Base-by-base conservation (phyloP, 116 monocot genomes). In the Papilionanthe hybrid region DNA sequence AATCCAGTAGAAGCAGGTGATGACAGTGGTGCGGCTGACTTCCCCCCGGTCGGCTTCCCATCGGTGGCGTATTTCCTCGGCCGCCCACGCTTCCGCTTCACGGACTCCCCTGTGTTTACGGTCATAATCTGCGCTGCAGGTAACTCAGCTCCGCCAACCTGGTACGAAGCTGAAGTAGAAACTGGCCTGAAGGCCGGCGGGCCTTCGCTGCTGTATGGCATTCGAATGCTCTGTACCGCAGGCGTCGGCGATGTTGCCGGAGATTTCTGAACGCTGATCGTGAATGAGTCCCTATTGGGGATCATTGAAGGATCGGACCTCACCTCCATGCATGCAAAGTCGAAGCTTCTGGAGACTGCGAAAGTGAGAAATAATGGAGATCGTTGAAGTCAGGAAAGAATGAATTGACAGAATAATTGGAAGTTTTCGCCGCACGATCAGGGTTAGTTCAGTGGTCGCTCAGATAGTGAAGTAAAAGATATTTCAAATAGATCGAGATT, bases 1-100 rank as follows among this genome's bases (percentile, higher is more conserved):
- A 75, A 75, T 6, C 75, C 75, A 1, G 75, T 28, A 49, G 75
- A 49, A 23, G 75, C 22, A 10, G 11, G 49, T n/a, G 75, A 25
- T 20, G 49, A 49, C 13, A 49, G 5, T 22, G 75, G 5, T 9
- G 75, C 12, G 13, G 27, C 9, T 20, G 49, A 75, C 49, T 18
- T 18, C 41, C 53, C 0, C 53, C 55, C 74, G 25, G 75, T 27
- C 82, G 86, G 80, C 56, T 77, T 74, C 42, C 89, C 89, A 72
- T 87, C 89, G 1, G 86, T 80, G 56, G 84, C 89, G 66, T 89
- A 89, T 79, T 98, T 98, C 85, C 93, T 91, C 69, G 94, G 98
- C 74, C 93, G 86, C 53, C 94, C 98, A 17, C 98, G 86, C 85
- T 98, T 94, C 81, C 84, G 78, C 87, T 91, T 98, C 53, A 84